Evolutionary conservation across 352 stramenopile genomes (phyloP), one percentile per base, ranked within the genome.

Genomic region (Globisporangium parvum): DNA sequence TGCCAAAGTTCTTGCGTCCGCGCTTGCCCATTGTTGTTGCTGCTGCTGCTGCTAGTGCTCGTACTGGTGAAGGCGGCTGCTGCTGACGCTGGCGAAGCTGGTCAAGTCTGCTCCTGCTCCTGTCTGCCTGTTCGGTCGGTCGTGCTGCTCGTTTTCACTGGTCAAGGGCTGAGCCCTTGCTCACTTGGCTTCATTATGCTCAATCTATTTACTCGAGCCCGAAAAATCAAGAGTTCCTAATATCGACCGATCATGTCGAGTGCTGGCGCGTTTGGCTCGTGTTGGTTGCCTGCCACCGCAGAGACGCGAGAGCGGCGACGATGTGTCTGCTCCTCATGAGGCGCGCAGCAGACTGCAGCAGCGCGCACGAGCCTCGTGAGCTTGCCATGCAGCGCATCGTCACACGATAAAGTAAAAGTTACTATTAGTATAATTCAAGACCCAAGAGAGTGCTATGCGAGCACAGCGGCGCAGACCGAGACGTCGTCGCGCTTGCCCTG

Each of bases 401-500:
- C n/a, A n/a, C n/a, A n/a, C n/a, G n/a, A 44, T 18, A 41, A 26
- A 40, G 53, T 39, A 40, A 49, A 39, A 31, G 28, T 48, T 60
- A 55, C 55, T 55, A 50, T 55, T 60, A 60, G 53, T n/a, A n/a
- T n/a, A 53, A 60, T 60, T 42, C 37, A 14, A n/a, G 11, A 21
- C 39, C 17, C 17, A 10, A 33, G 8, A 15, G 11, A 9, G 18
- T 53, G 17, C 72, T 65, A 95, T 47, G 83, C 77, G n/a, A 95
- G 74, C 40, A 95, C 75, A 52, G 82, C 85, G 41, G 77, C 77
- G 41, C 85, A 95, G 55, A 93, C 85, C 47, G 83, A 92, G 48
- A 95, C 76, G 66, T 95, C 85, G 61, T 95, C 85, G 26, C 82
- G 80, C 66, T 95, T 95, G 53, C 85, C 85, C 44, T 91, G 69